Evolutionary conservation across 306 rosid genomes (phyloP).

Genomic region (Hippophae gyantsensis): DNA sequence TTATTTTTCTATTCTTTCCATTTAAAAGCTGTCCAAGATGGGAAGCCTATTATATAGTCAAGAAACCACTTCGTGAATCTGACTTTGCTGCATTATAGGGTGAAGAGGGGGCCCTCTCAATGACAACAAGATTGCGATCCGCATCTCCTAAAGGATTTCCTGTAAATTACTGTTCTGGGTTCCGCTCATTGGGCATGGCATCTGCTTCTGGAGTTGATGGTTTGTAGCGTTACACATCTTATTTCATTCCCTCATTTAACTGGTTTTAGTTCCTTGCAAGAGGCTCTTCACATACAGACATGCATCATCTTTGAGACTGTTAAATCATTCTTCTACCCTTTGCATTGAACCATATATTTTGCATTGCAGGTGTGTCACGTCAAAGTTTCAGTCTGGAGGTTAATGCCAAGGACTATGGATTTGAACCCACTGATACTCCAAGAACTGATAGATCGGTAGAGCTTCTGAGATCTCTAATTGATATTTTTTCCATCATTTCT

Average conservation of each 20-base stretch:
- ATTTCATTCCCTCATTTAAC: slow-evolving; percentile 5
- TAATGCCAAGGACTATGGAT: slow-evolving; percentile 77
- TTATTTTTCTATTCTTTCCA: background rate
- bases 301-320: slow-evolving; percentile 7
- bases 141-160: slow-evolving; percentile 59
- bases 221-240: slow-evolving; percentile 27
- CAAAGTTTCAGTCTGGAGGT: slow-evolving; percentile 74
- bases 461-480: slow-evolving; percentile 13
- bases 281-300: background rate
- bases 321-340: slow-evolving; percentile 4
- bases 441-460: slow-evolving; percentile 94
- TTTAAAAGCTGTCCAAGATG: background rate
- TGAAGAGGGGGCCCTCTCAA: slow-evolving; percentile 95
- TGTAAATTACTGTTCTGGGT: slow-evolving; percentile 92
- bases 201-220: slow-evolving; percentile 58
- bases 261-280: background rate
- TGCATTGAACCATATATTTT: slow-evolving; percentile 17
- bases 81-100: slow-evolving; percentile 46
- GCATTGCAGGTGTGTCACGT: slow-evolving; percentile 71
- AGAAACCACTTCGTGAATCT: slow-evolving; percentile 16
- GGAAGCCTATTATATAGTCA: background rate
- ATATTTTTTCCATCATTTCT: background rate
- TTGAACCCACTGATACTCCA: slow-evolving; percentile 84
- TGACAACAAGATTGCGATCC: slow-evolving; percentile 83
- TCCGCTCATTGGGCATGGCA: slow-evolving; percentile 37